Evolutionary conservation across 176 grass and related monocot species (phyloP), one percentile per base, ranked within the genome.

Genomic region (Bonia amplexicaulis): DNA sequence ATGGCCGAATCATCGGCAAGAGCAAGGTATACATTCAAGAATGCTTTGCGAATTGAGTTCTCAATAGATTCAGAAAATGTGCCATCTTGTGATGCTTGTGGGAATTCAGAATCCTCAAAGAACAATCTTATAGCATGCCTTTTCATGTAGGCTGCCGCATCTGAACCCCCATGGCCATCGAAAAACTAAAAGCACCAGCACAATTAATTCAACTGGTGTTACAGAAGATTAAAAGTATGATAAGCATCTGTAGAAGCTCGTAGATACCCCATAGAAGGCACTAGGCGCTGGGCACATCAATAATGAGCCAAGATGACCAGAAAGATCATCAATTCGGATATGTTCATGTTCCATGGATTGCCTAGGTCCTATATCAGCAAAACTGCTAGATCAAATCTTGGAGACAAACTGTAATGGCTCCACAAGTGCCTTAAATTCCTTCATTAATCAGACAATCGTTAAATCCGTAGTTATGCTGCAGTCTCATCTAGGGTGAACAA

Each of bases 321-420:
- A 91, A 74, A 98, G 91, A 88, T 98, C 88, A 66, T 98, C 93
- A 31, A 98, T 92, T 47, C 89, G 19, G 49, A 98, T 94, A 67
- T 98, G 96, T 39, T 98, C 96, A 66, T 98, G 93, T 81, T 98
- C 96, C 96, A 98, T 98, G 77, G 86, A 81, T 7, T 69, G 55
- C 77, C 96, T 91, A 20, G 78, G 89, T 10, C 96, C 96, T 74
- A 98, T 98, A 73, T 95, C 88, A 58, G 89, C 89, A 39, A 90
- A 95, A 69, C 96, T 95, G 27, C 96, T 91, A 52, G 96, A 98
- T 23, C 91, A 44, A 65, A 95, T 87, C 35, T 58, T 94, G 4
- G 96, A 91, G 45, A 93, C 58, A 81, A 89, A 98, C 10, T 78
- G 74, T 39, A 74, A 46, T 6, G 23, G 65, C 71, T 92, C 79